Evolutionary conservation across 2,329 filamentous ascomycete species (phyloP), one percentile per base, ranked within the genome.

Genomic region (Calonectria ilicicola): DNA sequence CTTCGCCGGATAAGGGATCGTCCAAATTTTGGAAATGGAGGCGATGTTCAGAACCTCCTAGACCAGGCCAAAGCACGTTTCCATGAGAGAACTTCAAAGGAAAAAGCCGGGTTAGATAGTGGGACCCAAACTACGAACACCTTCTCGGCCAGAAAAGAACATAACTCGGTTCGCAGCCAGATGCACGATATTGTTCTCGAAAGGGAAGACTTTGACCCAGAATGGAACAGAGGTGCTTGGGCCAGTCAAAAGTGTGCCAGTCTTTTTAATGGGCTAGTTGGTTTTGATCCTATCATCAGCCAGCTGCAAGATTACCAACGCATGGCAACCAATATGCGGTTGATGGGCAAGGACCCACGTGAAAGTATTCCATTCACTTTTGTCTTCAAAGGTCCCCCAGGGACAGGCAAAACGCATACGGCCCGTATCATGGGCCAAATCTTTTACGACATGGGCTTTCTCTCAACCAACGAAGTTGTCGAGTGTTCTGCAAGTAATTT

Each of bases 1-100:
- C 84, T 96, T 1, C 83, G 84, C n/a, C 87, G 91, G 5, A 88
- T 89, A 1, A 89, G 92, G 1, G 93, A 93, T 75, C 86, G 90
- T 1, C 89, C 91, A 1, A 90, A 95, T 78, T 95, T 95, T 83
- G 93, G 93, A 2, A 96, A 96, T 76, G 94, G 90, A 2, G 93
- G 93, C 0, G 93, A 94, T 73, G 88, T 96, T 1, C 92, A 95
- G 68, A 94, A 78, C n/a, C 53, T 81, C 9, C 3, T 60, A 6
- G 53, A 60, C 19, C 53, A 60, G 19, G 53, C 53, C 21, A 60
- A 60, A 15, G 38, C 53, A 15, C 53, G 53, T 23, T 60, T 60
- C 38, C 21, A 21, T 5, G 53, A 40, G 27, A 60, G 53, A 60
- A 40, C 4, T 23, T 26, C 35, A 23, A 60, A 38, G 6, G 15